Evolutionary conservation across 83 land plant species (phyloP).

Genomic region (Diphasiastrum complanatum): DNA sequence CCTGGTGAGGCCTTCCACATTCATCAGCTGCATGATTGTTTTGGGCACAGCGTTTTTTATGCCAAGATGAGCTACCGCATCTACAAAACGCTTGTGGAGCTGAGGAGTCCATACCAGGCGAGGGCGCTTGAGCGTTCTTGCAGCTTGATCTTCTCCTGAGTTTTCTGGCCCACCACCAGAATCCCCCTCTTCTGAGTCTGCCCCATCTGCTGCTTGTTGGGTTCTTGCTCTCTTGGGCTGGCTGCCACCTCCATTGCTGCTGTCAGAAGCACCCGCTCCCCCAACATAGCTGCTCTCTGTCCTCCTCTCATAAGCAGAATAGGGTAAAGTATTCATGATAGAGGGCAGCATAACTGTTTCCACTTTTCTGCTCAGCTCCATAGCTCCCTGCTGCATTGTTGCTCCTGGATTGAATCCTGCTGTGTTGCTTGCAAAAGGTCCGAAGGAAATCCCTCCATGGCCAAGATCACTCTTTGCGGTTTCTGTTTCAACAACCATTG

Average conservation of each 20-base stretch:
- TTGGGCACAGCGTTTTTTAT: conserved; percentile 72
- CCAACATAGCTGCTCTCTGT: conserved; percentile 3
- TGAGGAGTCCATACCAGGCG: conserved; percentile 75
- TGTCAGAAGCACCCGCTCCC: conserved; percentile 1
- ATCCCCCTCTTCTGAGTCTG: conserved; percentile 20
- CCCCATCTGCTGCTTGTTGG: conserved; percentile 8
- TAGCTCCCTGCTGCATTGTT: neutral
- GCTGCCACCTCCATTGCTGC: conserved; percentile 5
- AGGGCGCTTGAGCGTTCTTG: conserved; percentile 67
- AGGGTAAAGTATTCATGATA: neutral
- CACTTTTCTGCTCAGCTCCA: neutral
- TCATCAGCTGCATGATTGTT: conserved; percentile 76
- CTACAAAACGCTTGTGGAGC: conserved; percentile 67
- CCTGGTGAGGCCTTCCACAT: conserved; percentile 58
- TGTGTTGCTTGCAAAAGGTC: too few relatives aligned
- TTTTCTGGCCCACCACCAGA: conserved; percentile 17
- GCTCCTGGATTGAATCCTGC: too few relatives aligned
- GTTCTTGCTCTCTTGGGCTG: neutral
- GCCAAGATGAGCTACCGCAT: conserved; percentile 70
- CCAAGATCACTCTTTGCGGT: too few relatives aligned
- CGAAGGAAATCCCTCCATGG: neutral
- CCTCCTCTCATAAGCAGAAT: neutral
- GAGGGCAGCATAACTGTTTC: neutral
- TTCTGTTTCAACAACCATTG: neutral
- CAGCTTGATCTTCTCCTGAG: conserved; percentile 39